Conservation (phyloP, 768 basidiomycete genomes). For the Rhodotorula babjevae region DNA sequence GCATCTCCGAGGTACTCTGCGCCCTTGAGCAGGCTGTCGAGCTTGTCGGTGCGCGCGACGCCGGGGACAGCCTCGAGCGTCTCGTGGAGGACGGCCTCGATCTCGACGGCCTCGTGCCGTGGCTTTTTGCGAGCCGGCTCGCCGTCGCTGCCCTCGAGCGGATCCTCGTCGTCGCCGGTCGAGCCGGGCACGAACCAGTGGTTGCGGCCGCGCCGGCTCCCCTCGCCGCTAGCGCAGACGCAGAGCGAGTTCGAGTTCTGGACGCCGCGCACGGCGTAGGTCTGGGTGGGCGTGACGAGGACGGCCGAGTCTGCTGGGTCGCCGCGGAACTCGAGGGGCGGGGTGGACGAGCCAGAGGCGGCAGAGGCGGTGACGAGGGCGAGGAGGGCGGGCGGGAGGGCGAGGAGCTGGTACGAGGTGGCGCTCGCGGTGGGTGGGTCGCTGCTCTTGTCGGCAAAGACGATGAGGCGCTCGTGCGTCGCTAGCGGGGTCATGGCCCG, state of each 20-base stretch:
- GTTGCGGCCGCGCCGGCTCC: not conserved
- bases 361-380: constrained; percentile 41
- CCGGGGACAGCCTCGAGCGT: constrained; percentile 72
- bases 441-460: not conserved
- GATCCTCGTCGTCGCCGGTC: constrained; percentile 26
- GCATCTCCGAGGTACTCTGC: constrained; percentile 63
- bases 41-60: constrained; percentile 69
- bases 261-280: constrained; percentile 79
- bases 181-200: constrained; percentile 7
- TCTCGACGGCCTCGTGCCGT: constrained; percentile 54
- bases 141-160: not conserved
- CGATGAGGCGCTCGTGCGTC: not conserved
- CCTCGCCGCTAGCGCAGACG: constrained; percentile 8
- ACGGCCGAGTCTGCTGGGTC: constrained; percentile 78
- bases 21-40: constrained; percentile 60
- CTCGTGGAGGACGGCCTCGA: constrained; percentile 75
- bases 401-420: constrained; percentile 54
- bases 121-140: constrained; percentile 28
- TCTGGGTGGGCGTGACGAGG: constrained; percentile 72
- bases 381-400: constrained; percentile 64
- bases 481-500: not conserved
- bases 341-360: not conserved
- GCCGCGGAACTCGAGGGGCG: constrained; percentile 74
- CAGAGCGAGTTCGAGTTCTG: constrained; percentile 74
- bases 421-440: not conserved